These are phyloP conservation scores for Mitragyna speciosa DNA, from an alignment of 257 asterid species.

Conservation along the genomic window DNA sequence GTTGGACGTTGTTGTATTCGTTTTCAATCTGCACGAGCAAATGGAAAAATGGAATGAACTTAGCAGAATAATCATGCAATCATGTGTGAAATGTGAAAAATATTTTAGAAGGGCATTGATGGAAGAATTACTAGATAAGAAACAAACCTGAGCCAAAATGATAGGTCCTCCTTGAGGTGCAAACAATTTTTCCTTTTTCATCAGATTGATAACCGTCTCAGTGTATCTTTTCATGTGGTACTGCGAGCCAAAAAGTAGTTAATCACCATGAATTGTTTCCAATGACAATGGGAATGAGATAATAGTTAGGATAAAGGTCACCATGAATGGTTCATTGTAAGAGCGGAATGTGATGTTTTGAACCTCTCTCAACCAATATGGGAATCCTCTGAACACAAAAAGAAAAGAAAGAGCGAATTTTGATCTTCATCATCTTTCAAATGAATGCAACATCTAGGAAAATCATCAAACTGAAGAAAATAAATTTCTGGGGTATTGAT, in stretches of 20 bases:
- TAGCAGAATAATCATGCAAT: neutral
- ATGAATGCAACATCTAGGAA: neutral
- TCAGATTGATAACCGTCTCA: constrained; percentile 53
- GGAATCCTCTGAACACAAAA: constrained; percentile 65
- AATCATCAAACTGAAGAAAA: neutral
- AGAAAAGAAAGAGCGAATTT: neutral
- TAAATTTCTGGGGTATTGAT: neutral
- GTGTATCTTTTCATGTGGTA: constrained; percentile 66
- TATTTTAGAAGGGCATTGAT: neutral
- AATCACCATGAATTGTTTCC: neutral
- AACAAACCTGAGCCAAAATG: constrained; percentile 74
- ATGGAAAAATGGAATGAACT: neutral
- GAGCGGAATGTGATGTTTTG: constrained; percentile 78
- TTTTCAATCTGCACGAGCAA: constrained; percentile 61
- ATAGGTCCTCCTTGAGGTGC: constrained; percentile 98
- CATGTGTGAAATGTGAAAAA: neutral
- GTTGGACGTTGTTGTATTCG: constrained; percentile 78
- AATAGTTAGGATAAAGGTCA: constrained; percentile 2
- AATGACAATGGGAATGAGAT: no score
- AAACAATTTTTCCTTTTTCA: constrained; percentile 67
- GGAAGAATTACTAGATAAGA: neutral
- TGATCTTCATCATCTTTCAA: neutral
- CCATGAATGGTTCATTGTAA: constrained; percentile 82
- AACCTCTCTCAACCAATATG: constrained; percentile 76
- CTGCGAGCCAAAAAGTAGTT: constrained; percentile 32